Base-by-base conservation (phyloP, 306 rosid species). In the Pyrus betulifolia region DNA sequence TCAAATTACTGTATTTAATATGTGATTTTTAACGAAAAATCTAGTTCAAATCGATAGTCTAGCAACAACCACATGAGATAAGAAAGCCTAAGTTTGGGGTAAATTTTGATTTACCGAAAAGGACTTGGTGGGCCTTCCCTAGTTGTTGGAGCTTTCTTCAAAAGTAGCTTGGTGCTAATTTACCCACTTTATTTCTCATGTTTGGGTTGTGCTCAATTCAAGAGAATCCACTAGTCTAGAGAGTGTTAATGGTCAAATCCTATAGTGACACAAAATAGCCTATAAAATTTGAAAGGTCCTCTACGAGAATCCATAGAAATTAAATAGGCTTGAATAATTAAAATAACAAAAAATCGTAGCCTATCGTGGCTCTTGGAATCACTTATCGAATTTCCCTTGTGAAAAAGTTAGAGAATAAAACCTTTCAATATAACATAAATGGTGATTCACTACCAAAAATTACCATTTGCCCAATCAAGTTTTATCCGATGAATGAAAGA, bases 271-370 rank as follows among this genome's bases (percentile, higher is more conserved):
- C 81, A 42, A 83, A 82, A 81, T 74, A 83, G 72, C 28, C 31
- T 55, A 69, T 75, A 83, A 45, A 59, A 76, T 78, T 78, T 78
- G 88, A 80, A 74, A 79, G 78, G 72, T 70, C 74, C 77, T 68
- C 74, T 28, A 69, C 64, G 49, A 79, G 90, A 89, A 88, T 86
- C 97, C 90, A 88, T 79, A 82, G 84, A 79, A 79, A 87, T 70
- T 60, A 82, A 70, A 25, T 78, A 30, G 59, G 69, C 72, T 31
- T 6, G 40, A 72, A 33, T 17, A 49, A 49, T 17, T 14, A 49
- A 49, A 14, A 49, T 49, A 71, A 4, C 45, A 61, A 44, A 18
- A 35, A 58, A 30, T 55, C 31, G 49, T 42, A 69, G 31, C 28
- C 68, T 49, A 13, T 1, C 19, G 54, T 46, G 54, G 54, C 54